Evolutionary conservation across 2,329 filamentous ascomycete genomes (phyloP).

Genomic region (Parascedosporium putredinis): DNA sequence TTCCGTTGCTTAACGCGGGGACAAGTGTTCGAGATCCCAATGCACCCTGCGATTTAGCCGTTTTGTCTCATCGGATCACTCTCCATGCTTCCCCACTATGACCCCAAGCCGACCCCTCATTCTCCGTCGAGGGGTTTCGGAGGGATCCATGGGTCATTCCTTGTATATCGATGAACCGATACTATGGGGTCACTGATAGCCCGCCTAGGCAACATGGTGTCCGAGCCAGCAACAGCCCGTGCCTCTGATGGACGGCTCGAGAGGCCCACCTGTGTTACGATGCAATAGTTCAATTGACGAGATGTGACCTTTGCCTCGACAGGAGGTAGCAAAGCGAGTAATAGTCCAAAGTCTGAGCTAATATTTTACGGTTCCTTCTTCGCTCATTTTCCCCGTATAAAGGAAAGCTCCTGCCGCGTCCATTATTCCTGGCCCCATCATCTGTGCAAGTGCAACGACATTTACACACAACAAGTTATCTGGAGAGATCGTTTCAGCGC

Average conservation of each 20-base stretch:
- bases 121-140: neutral
- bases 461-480: too few species aligned
- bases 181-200: neutral
- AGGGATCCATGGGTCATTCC: too few species aligned
- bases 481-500: too few species aligned
- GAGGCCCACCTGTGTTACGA: neutral
- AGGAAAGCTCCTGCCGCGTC: neutral
- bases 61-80: constrained; percentile 1
- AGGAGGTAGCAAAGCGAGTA: neutral
- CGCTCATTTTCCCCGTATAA: neutral
- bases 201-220: neutral
- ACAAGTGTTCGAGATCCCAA: neutral
- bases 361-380: neutral
- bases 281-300: too few species aligned
- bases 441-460: neutral
- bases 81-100: constrained; percentile 1
- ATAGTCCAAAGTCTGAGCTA: neutral
- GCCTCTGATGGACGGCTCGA: neutral
- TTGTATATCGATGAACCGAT: too few species aligned
- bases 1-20: too few species aligned
- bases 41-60: constrained; percentile 7
- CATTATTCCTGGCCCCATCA: neutral
- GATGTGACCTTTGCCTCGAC: neutral
- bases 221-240: neutral
- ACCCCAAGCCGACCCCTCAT: constrained; percentile 7